Base-by-base conservation (phyloP, 495 filamentous ascomycete genomes). In the Lophiotrema nucula region DNA sequence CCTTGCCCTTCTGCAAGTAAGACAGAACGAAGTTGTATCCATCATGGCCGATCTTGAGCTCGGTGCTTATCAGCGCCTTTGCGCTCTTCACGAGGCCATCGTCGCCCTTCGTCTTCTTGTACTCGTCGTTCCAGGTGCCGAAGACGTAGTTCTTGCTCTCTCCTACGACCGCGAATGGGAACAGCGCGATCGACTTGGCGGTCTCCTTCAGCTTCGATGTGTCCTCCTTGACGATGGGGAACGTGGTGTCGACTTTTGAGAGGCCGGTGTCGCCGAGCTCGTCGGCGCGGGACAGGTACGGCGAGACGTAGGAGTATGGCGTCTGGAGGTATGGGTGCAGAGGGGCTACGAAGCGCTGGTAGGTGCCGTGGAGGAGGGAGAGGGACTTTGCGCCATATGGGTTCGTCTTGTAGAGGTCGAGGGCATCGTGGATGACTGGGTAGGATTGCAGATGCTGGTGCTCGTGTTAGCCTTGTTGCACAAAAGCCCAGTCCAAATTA, bases 201-300 rank as follows among this genome's bases (percentile, higher is more conserved):
- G 81, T 84, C 56, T 73, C 77, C 69, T 84, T 81, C 53, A 98
- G 79, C 70, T 88, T 88, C 35, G 83, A 73, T 10, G 90, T 91
- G 19, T 92, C 85, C 72, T 96, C 87, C 77, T 90, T 96, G 64
- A 98, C 83, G 66, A 88, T 80, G 24, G 93, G 93, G 76, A 96
- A 90, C 57, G 75, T 83, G 49, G 78, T 68, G 56, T 97, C 93
- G 61, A 97, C 81, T 63, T 81, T 83, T 54, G 66, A 77, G 59
- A 98, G 79, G 15, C 87, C 81, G 64, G 79, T 74, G 73, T 92
- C 85, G 64, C 88, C 93, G 43, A 96, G 73, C 56, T 81, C 72
- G 60, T 98, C 93, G 65, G 84, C 92, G 67, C 85, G 87, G 69
- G 81, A 76, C 48, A 95, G 77, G 73, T 96, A 96, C 1, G 93